These are phyloP conservation scores for Rhodotorula graminis DNA, from an alignment of 768 basidiomycete species.

Conservation along the genomic window DNA sequence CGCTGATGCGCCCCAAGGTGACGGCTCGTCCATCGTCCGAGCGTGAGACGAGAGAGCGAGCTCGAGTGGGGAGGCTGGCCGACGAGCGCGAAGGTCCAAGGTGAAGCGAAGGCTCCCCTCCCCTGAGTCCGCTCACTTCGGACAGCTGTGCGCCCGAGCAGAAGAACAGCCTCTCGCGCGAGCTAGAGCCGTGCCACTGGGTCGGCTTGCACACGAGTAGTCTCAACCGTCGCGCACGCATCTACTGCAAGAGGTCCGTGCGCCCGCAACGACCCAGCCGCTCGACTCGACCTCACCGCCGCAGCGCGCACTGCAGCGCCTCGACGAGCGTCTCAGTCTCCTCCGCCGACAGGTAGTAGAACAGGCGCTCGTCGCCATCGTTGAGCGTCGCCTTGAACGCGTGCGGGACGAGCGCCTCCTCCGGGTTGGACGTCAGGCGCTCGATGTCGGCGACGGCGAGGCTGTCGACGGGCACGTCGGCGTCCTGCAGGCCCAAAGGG, in stretches of 20 bases:
- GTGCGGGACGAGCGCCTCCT: constrained; percentile 28
- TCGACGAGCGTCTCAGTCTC: constrained; percentile 25
- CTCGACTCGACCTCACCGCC: not conserved
- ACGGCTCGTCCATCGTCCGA: not conserved
- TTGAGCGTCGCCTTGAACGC: constrained; percentile 20
- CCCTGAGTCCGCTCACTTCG: too few relatives aligned
- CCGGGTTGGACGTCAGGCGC: constrained; percentile 2
- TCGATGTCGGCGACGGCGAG: not conserved
- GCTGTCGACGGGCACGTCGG: not conserved
- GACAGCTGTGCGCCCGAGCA: too few relatives aligned
- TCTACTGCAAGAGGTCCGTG: too few relatives aligned
- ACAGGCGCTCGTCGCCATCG: constrained; percentile 17
- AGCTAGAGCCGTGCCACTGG: too few relatives aligned
- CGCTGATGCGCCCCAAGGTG: constrained; percentile 19
- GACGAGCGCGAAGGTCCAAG: too few relatives aligned
- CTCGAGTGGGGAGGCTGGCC: not conserved
- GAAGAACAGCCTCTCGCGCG: too few relatives aligned
- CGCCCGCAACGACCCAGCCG: too few relatives aligned
- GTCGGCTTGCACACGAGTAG: too few relatives aligned
- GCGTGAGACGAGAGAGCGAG: not conserved
- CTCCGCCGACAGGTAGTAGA: constrained; percentile 19
- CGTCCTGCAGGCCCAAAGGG: constrained; percentile 9
- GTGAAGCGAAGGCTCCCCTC: too few relatives aligned
- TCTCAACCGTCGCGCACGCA: too few relatives aligned
- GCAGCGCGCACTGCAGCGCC: constrained; percentile 10